Evolutionary conservation across 139 green algal species (phyloP), one percentile per base, ranked within the genome.

Genomic region (Chlorella sorokiniana): DNA sequence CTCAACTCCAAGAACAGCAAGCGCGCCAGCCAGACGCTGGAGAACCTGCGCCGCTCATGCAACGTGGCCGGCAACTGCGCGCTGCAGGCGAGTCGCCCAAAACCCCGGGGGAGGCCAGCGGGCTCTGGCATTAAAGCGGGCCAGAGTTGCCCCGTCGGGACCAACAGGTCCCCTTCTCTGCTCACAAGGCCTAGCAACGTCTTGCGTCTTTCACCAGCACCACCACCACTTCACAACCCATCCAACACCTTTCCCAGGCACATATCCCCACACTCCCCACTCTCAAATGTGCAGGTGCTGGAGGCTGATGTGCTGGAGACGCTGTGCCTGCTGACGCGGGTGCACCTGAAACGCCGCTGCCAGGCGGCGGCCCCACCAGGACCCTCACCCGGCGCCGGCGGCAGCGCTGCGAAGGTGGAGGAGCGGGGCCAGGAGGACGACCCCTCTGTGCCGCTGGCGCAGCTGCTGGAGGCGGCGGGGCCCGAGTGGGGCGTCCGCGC

Each of bases 21-120:
- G 75, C 92, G 86, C 83, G 89, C 88, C 54, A 76, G 69, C 22
- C 83, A 94, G 88, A 93, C 95, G 85, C 76, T 98, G 52, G 45
- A 77, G 35, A 99, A 99, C 85, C 83, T 97, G 59, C 84, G 91
- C 67, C 51, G 90, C 69, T 86, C 91, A 1, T 97, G 92, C 91
- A 97, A 93, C 86, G 92, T 98, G 65, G 90, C 95, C 5, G 95
- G 95, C 67, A 86, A 88, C 41, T 89, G 85, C 78, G 65, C 83
- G 33, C 44, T 94, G 62, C 76, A 76, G 64, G 84, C 67, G 72
- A 0, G 31, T n/a, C n/a, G n/a, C n/a, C n/a, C n/a, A n/a, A n/a
- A n/a, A n/a, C n/a, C n/a, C n/a, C n/a, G 0, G 0, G 38, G 25
- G 2, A 27, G 31, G 45, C 14, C 67, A 7, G 14, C 67, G 9